Evolutionary conservation across 768 basidiomycete genomes (phyloP).

Genomic region (Lactarius tabidus): DNA sequence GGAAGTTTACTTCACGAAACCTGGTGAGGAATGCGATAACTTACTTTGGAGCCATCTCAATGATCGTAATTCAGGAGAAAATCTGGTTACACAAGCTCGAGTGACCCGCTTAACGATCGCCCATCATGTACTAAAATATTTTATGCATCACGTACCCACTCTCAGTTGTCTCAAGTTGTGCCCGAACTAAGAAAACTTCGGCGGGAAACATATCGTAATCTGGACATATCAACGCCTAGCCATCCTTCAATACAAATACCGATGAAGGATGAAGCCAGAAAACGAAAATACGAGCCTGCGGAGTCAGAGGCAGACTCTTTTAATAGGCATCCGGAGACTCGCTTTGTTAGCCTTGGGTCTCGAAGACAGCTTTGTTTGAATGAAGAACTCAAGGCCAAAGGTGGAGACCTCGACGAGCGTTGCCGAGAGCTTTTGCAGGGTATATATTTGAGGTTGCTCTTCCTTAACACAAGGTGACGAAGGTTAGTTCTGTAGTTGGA

Average conservation of each 20-base stretch:
- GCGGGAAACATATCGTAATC: constrained; percentile 32
- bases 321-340: constrained; percentile 34
- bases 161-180: constrained; percentile 87
- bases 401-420: constrained; percentile 77
- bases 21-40: neutral
- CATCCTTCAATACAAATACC: neutral
- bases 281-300: constrained; percentile 9
- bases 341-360: constrained; percentile 83
- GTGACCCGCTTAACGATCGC: constrained; percentile 41
- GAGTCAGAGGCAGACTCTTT: constrained; percentile 26
- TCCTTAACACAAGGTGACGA: neutral
- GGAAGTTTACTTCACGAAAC: neutral
- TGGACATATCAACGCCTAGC: neutral
- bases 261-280: neutral
- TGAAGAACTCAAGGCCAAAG: constrained; percentile 59
- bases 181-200: constrained; percentile 78
- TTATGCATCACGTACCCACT: constrained; percentile 94
- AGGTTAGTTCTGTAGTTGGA: constrained; percentile 39
- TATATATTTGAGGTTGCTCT: constrained; percentile 28
- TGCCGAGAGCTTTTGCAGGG: constrained; percentile 80
- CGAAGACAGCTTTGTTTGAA: constrained; percentile 93
- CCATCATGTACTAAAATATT: constrained; percentile 78
- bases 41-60: neutral
- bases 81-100: neutral
- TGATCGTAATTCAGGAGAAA: neutral